Evolutionary conservation across 108 stramenopile species (phyloP).

Genomic region (Cylindrotheca fusiformis): DNA sequence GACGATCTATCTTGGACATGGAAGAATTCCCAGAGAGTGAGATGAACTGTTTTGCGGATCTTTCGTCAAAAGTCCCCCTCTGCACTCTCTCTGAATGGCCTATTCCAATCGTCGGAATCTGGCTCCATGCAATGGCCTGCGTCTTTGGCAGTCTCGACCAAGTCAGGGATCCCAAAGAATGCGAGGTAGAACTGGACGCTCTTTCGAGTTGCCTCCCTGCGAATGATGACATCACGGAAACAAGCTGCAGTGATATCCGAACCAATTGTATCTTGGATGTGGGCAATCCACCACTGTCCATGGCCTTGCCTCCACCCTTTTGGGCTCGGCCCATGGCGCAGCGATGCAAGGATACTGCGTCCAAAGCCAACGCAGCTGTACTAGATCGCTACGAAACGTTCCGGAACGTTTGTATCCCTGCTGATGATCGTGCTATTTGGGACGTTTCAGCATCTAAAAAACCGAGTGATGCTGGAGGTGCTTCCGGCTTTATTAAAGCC

Average conservation of each 20-base stretch:
- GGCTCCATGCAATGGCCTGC: not conserved
- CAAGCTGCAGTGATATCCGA: not conserved
- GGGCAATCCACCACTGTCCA: not conserved
- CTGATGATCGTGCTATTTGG: not conserved
- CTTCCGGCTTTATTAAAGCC: not conserved
- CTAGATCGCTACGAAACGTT: not conserved
- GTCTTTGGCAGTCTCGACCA: not conserved
- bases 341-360: not conserved
- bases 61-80: not conserved
- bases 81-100: not conserved
- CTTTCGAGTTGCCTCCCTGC: not conserved
- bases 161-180: not conserved
- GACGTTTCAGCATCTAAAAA: not conserved
- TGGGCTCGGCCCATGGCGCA: not conserved
- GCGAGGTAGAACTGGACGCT: not conserved
- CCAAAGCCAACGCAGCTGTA: not conserved
- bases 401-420: not conserved
- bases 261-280: not conserved
- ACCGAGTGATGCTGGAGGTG: not conserved
- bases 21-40: not conserved
- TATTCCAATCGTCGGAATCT: not conserved
- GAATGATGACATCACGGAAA: not conserved
- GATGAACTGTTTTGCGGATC: not conserved
- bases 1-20: not conserved
- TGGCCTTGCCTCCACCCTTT: not conserved